phyloP scores from a whole-genome alignment of 495 filamentous ascomycete species.

The Xylaria grammica region DNA sequence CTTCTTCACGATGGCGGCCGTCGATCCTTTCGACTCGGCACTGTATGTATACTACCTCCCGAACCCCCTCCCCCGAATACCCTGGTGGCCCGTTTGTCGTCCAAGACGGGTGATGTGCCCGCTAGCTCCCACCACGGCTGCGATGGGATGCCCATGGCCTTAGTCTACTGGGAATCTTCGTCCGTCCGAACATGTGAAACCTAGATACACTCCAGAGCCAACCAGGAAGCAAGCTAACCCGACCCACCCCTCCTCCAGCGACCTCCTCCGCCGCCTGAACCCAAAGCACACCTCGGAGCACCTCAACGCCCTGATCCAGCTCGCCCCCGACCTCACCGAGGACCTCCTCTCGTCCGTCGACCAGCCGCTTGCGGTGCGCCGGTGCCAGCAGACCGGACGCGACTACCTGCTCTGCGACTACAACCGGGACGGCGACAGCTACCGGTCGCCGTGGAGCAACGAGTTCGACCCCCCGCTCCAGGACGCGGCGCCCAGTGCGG shows the following conservation, averaged over 20 bases:
- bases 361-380: constrained; percentile 85
- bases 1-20: constrained; percentile 46
- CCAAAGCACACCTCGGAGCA: constrained; percentile 87
- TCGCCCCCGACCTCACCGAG: constrained; percentile 91
- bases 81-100: neutral
- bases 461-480: constrained; percentile 89
- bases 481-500: constrained; percentile 48
- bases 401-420: constrained; percentile 99
- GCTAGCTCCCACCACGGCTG: too few species aligned
- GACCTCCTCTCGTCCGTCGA: constrained; percentile 97
- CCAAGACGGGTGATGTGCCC: too few species aligned
- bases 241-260: constrained; percentile 57
- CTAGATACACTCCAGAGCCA: neutral
- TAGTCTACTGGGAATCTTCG: too few species aligned
- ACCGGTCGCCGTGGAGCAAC: constrained; percentile 97
- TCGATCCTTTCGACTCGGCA: constrained; percentile 76
- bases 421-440: constrained; percentile 97
- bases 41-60: constrained; percentile 63
- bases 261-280: constrained; percentile 97
- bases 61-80: neutral
- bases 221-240: neutral
- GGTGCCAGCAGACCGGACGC: constrained; percentile 84
- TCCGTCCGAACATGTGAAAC: neutral
- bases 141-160: too few species aligned
- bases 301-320: constrained; percentile 79